These are phyloP conservation scores for Tagetes patula DNA, from an alignment of 129 eudicot genomes.

Conservation along the genomic window DNA sequence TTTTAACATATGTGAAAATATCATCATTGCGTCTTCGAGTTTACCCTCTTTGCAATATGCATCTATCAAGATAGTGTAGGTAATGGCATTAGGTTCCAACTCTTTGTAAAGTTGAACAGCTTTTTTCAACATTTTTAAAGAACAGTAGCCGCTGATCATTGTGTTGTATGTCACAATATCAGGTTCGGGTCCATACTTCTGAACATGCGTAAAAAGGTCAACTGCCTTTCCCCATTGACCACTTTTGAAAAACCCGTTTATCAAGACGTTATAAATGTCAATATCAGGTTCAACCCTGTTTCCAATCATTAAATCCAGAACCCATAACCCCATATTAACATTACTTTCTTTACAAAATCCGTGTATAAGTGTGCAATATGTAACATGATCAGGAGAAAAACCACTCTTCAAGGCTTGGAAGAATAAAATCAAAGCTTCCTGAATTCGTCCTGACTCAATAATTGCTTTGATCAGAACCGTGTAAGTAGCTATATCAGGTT, in stretches of 20 bases:
- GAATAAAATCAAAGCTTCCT: conserved; percentile 45
- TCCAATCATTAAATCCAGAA: conserved; percentile 47
- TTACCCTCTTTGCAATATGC: conserved; percentile 72
- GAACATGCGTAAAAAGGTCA: conserved; percentile 43
- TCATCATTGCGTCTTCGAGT: conserved; percentile 48
- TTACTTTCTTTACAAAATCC: conserved; percentile 54
- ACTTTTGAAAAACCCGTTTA: conserved; percentile 38
- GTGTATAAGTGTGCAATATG: conserved; percentile 62
- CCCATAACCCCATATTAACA: conserved; percentile 38
- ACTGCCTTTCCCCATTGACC: conserved; percentile 32
- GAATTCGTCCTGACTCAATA: conserved; percentile 35
- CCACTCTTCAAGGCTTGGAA: conserved; percentile 49
- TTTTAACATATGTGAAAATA: conserved; percentile 45
- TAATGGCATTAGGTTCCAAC: conserved; percentile 43
- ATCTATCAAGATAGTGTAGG: conserved; percentile 55
- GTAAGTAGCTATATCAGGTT: conserved; percentile 58
- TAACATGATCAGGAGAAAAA: conserved; percentile 49
- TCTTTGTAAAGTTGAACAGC: conserved; percentile 51
- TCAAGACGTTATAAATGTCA: conserved; percentile 48
- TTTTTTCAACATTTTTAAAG: conserved; percentile 39
- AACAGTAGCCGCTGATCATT: conserved; percentile 61
- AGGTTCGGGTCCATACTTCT: conserved; percentile 51
- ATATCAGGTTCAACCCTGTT: conserved; percentile 58
- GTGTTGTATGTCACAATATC: conserved; percentile 79
- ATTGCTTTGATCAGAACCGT: conserved; percentile 55